phyloP scores from a whole-genome alignment of 805 yeast genomes.

The Ogataea trehaloabstinens region DNA sequence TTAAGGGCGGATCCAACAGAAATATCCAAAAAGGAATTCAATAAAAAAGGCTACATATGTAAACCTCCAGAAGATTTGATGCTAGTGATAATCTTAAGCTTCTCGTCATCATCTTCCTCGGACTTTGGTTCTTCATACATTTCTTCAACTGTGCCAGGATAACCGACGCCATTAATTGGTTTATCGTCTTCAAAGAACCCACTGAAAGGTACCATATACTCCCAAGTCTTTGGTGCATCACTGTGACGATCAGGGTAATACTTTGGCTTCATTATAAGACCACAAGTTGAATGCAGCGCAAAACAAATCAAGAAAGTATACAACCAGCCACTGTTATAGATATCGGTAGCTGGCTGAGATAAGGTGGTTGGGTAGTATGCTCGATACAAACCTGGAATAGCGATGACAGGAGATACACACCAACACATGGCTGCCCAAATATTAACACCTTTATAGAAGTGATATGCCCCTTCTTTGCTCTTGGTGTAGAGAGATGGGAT shows the following conservation, averaged over 20 bases:
- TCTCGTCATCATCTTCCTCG: constrained; percentile 11
- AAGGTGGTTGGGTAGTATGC: constrained; percentile 21
- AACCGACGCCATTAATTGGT: constrained; percentile 23
- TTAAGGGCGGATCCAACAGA: no score
- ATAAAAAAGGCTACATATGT: constrained; percentile 13
- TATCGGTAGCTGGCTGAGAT: constrained; percentile 17
- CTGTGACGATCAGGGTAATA: constrained; percentile 18
- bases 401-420: constrained; percentile 20
- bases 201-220: constrained; percentile 18
- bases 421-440: constrained; percentile 18
- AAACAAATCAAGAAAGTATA: constrained; percentile 16
- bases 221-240: constrained; percentile 22
- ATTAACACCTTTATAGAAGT: constrained; percentile 15
- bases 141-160: constrained; percentile 16
- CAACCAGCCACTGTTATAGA: constrained; percentile 22
- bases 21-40: no score
- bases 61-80: constrained; percentile 18
- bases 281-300: constrained; percentile 12
- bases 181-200: constrained; percentile 25
- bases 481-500: constrained; percentile 16
- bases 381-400: constrained; percentile 27
- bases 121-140: constrained; percentile 7
- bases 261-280: constrained; percentile 16
- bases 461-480: constrained; percentile 13
- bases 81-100: constrained; percentile 14